These are phyloP conservation scores for Aspergillus sp. DNA, from an alignment of 2,329 filamentous ascomycete genomes.

Conservation along the genomic window DNA sequence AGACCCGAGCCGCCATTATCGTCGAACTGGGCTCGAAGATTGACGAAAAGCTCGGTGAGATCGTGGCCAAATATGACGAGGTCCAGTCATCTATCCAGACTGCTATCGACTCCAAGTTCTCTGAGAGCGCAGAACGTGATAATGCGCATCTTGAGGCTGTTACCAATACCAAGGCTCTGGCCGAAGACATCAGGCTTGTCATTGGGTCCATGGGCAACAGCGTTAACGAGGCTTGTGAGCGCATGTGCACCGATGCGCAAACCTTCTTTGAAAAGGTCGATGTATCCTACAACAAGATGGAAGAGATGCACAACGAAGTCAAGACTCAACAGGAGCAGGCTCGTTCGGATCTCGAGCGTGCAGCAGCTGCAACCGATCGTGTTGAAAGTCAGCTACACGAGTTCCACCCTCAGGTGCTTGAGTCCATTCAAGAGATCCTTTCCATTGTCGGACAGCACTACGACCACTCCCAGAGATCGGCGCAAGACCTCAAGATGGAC, in stretches of 20 bases:
- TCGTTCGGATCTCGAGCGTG: conserved; percentile 75
- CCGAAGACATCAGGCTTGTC: conserved; percentile 83
- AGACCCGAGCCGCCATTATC: conserved; percentile 57
- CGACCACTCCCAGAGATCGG: conserved; percentile 75
- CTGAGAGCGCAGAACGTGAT: conserved; percentile 72
- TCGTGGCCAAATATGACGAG: conserved; percentile 86
- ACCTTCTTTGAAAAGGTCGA: conserved; percentile 83
- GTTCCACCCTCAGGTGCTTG: conserved; percentile 83
- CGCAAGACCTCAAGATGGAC: conserved; percentile 61
- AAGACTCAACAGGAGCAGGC: conserved; percentile 82
- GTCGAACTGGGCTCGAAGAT: conserved; percentile 58
- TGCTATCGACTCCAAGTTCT: conserved; percentile 71
- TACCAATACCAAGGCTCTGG: conserved; percentile 72
- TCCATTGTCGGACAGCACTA: conserved; percentile 81
- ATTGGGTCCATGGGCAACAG: conserved; percentile 81
- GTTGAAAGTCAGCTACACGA: conserved; percentile 79
- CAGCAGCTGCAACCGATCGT: conserved; percentile 70
- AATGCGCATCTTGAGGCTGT: conserved; percentile 72
- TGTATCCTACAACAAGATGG: conserved; percentile 71
- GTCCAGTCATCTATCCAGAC: conserved; percentile 72
- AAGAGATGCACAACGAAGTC: conserved; percentile 69
- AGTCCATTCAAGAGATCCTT: conserved; percentile 83
- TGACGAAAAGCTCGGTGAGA: conserved; percentile 76
- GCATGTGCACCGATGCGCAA: conserved; percentile 83
- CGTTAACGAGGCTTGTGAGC: conserved; percentile 80